Conservation (phyloP, 2,329 filamentous ascomycete genomes). For the Pyricularia sp. region DNA sequence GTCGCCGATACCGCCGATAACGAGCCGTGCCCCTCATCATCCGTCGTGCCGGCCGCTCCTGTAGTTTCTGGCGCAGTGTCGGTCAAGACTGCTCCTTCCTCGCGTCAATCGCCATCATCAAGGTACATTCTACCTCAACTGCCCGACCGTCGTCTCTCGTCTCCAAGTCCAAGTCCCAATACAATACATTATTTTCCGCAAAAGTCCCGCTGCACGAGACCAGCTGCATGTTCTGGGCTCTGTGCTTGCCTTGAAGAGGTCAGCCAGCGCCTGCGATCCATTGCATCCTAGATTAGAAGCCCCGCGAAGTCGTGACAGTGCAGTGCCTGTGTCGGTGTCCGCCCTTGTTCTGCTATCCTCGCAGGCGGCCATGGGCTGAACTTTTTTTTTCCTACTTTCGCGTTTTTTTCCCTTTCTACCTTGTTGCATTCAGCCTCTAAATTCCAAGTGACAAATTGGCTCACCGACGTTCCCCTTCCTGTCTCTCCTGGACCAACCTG, state of each 20-base stretch:
- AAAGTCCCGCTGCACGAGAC: neutral
- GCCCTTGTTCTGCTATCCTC: neutral
- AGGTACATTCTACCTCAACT: neutral
- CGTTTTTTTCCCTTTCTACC: neutral
- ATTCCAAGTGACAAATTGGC: neutral
- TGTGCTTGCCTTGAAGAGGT: neutral
- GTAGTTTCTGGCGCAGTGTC: neutral
- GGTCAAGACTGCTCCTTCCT: neutral
- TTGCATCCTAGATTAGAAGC: neutral
- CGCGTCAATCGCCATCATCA: neutral
- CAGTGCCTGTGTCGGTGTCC: neutral
- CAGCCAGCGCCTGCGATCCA: neutral
- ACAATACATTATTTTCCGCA: neutral
- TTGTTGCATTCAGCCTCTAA: neutral
- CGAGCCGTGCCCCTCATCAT: neutral
- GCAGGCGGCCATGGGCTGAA: neutral
- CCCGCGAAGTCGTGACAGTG: neutral
- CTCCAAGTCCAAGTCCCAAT: neutral
- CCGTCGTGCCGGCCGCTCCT: constrained; percentile 1
- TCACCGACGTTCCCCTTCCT: neutral
- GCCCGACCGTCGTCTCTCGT: neutral
- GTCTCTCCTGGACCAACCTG: neutral
- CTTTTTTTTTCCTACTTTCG: neutral
- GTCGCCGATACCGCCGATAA: constrained; percentile 3
- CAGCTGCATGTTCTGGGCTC: neutral